These are phyloP conservation scores for Coelastrella sp. DNA, from an alignment of 139 green algal genomes.

Conservation along the genomic window DNA sequence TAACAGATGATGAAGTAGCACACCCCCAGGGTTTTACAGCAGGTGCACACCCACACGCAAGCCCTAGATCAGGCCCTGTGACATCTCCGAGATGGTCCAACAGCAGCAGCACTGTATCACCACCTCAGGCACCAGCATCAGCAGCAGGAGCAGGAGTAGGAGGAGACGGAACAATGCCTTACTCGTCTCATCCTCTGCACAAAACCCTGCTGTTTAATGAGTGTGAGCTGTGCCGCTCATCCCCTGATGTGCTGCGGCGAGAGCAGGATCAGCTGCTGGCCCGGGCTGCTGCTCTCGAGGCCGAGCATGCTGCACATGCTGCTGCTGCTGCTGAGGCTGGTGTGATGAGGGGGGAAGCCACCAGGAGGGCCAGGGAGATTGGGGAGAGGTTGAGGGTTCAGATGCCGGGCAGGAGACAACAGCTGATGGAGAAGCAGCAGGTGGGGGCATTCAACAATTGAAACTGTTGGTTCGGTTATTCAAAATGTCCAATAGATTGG, in stretches of 20 bases:
- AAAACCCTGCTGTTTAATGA: not conserved
- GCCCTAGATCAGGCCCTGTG: not conserved
- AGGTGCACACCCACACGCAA: too few relatives aligned
- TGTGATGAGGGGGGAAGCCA: not conserved
- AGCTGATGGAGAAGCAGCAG: slow-evolving; percentile 26
- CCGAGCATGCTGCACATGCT: not conserved
- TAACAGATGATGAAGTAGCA: not conserved
- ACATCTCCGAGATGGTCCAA: not conserved
- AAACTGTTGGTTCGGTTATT: not conserved
- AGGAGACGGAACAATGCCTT: not conserved
- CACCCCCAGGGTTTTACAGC: too few relatives aligned
- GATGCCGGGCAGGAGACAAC: not conserved
- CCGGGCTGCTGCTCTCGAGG: not conserved
- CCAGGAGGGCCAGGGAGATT: not conserved
- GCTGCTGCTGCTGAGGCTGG: slow-evolving; percentile 32
- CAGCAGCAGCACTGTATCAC: not conserved
- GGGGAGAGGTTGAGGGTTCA: not conserved
- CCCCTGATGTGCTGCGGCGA: not conserved
- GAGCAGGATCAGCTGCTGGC: not conserved
- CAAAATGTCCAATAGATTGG: not conserved
- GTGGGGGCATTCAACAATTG: not conserved
- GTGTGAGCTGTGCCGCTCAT: not conserved
- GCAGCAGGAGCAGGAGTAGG: not conserved
- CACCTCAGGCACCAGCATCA: not conserved
- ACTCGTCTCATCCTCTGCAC: not conserved